Base-by-base conservation (phyloP, 1,139 yeast genomes). In the Geotrichum reessii region DNA sequence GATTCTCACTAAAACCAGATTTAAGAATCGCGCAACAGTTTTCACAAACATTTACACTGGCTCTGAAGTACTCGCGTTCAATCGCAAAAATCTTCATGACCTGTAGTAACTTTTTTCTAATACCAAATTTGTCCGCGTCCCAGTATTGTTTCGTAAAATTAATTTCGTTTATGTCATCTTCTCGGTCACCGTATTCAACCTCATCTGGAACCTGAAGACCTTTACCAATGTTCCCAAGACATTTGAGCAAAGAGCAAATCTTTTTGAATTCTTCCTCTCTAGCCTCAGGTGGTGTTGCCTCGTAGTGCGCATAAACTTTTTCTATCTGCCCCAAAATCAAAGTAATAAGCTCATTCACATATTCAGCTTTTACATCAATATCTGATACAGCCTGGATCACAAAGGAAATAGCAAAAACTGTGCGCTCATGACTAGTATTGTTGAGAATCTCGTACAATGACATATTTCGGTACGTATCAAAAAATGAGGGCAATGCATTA, bases 171-270 rank as follows among this genome's bases (percentile, higher is more conserved):
- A 37, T 17, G 8, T 37, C 44, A 37, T 22, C 11, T 28, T 21
- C 31, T n/a, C 27, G 21, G 7, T 22, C 42, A 57, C 6, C 60
- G 31, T 3, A 58, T 25, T 44, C 52, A 62, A 50, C 63, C 55
- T 68, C 74, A 63, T 69, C 71, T 1, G 73, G 69, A 31, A 67
- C 61, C 52, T 70, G 73, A 64, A 86, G 73, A 0, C 92, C 90
- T 60, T 83, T 85, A 0, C 91, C 93, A 14, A 88, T 73, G 59
- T 86, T 88, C 22, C 78, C 78, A 0, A 89, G 71, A 67, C 91
- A 87, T 9, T 81, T 74, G 33, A 87, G 72, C 52, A 88, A 71
- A 42, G 90, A 83, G 3, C 76, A 61, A 11, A 62, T 52, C 25
- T 57, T 37, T 21, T 58, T 61, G 24, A 62, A 53, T 1, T 50